Percentiles rank a stretch among this genome's conserved stretches.
phyloP scores from a whole-genome alignment of 83 land plant species.

The Thuja plicata region DNA sequence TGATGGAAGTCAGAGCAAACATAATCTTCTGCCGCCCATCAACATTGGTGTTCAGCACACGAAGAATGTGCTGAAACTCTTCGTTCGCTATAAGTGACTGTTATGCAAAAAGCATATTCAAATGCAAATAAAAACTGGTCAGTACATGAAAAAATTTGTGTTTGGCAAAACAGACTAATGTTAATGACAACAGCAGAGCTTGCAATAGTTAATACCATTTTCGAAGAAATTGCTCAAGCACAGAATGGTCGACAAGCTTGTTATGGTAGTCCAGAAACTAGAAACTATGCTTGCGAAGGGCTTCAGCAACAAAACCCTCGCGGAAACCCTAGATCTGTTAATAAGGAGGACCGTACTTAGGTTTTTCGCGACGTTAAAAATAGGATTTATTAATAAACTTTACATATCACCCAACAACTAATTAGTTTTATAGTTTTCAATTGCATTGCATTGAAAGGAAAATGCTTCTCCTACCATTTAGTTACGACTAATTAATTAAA shows the following conservation, averaged over 20 bases:
- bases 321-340: too few species aligned
- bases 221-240: neutral
- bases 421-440: too few species aligned
- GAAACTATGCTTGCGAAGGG: too few species aligned
- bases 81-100: constrained; percentile 33
- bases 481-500: too few species aligned
- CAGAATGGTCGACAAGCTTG: neutral
- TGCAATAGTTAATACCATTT: neutral
- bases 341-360: too few species aligned
- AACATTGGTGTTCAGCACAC: constrained; percentile 39
- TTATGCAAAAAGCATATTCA: too few species aligned
- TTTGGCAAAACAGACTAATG: neutral
- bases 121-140: neutral
- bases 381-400: too few species aligned
- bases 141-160: neutral
- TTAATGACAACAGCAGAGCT: neutral
- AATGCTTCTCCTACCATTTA: too few species aligned
- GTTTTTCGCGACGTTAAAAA: too few species aligned
- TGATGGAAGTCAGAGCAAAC: constrained; percentile 36
- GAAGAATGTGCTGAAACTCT: constrained; percentile 35
- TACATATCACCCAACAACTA: too few species aligned
- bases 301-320: too few species aligned
- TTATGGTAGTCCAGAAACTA: neutral
- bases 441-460: too few species aligned
- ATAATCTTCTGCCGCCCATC: constrained; percentile 41